A percentile compares a stretch with the other conserved stretches of the same genome.
These are phyloP conservation scores for Acacia crassicarpa DNA, from an alignment of 306 rosid species.

Conservation along the genomic window DNA sequence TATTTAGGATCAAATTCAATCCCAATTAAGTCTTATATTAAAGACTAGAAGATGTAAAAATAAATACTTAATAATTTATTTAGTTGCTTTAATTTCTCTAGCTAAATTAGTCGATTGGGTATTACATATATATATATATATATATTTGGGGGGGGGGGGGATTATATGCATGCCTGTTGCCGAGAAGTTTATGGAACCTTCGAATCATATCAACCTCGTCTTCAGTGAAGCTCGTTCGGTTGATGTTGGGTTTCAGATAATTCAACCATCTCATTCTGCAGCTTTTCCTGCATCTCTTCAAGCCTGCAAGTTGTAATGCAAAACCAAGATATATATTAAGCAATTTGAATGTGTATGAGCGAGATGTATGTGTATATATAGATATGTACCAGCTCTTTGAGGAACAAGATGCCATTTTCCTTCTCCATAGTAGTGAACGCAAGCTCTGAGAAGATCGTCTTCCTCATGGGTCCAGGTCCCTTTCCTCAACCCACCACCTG, in stretches of 20 bases:
- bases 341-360: neutral
- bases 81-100: too few species aligned
- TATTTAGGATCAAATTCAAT: too few species aligned
- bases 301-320: slow-evolving; percentile 5
- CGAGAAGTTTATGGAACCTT: slow-evolving; percentile 34
- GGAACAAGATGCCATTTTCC: slow-evolving; percentile 29
- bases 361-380: too few species aligned
- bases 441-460: slow-evolving; percentile 11
- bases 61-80: too few species aligned
- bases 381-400: neutral
- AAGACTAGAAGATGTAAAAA: too few species aligned
- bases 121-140: too few species aligned
- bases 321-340: neutral
- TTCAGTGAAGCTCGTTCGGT: slow-evolving; percentile 25
- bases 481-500: neutral
- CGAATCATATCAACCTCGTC: slow-evolving; percentile 38
- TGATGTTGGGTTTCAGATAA: slow-evolving; percentile 39
- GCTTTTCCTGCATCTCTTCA: slow-evolving; percentile 36
- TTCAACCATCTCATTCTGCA: slow-evolving; percentile 47
- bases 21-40: too few species aligned
- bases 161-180: slow-evolving; percentile 21
- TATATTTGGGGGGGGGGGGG: too few species aligned
- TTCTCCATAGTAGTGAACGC: neutral
- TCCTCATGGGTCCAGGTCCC: slow-evolving; percentile 22
- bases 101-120: too few species aligned